These are phyloP conservation scores for Fusarium hainanense DNA, from an alignment of 2,329 filamentous ascomycete species.

Conservation along the genomic window DNA sequence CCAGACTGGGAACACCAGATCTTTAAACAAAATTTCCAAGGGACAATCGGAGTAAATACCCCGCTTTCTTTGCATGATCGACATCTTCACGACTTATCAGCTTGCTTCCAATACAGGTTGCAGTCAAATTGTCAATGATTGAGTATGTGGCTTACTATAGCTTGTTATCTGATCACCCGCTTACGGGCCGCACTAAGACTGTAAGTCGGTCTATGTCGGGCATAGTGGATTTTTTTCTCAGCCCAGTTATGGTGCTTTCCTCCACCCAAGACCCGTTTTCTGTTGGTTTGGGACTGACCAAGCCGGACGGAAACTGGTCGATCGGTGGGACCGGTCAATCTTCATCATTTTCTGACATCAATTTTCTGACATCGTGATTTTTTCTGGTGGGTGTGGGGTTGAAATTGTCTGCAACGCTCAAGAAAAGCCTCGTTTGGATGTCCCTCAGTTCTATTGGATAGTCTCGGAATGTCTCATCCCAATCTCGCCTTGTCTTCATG, in stretches of 20 bases:
- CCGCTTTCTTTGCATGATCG: not conserved
- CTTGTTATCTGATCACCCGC: not conserved
- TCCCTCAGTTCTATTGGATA: no score
- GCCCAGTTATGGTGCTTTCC: not conserved
- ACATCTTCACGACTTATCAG: not conserved
- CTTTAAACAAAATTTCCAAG: not conserved
- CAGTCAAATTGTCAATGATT: not conserved
- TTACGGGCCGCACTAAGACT: not conserved
- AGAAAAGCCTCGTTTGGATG: no score
- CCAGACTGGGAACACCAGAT: not conserved
- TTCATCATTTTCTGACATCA: not conserved
- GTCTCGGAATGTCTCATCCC: no score
- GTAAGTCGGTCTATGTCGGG: not conserved
- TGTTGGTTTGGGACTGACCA: not conserved
- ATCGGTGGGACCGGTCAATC: not conserved
- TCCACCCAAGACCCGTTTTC: not conserved
- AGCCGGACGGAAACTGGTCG: not conserved
- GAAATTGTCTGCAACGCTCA: rapidly evolving
- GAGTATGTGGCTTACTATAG: not conserved
- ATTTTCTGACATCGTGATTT: not conserved
- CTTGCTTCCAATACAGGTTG: not conserved
- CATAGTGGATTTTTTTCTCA: not conserved
- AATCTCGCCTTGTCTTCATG: no score
- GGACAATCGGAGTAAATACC: not conserved
- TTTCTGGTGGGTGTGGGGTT: not conserved